Conservation (phyloP, 2,329 filamentous ascomycete species). For the Ophiostoma pallidulum region DNA sequence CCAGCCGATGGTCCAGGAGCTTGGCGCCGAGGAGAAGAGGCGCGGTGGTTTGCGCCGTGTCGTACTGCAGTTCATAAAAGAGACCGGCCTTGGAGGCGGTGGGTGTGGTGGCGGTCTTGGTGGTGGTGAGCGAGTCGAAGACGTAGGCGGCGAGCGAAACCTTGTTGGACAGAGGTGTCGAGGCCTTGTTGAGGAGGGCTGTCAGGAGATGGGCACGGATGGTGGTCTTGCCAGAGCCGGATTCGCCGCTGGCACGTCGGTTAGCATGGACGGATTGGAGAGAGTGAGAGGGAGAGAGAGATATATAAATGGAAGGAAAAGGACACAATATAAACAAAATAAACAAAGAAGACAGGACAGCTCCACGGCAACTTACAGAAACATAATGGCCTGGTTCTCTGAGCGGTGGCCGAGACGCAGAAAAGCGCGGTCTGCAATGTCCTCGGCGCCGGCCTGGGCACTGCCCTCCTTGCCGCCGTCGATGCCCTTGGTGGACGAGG, state of each 20-base stretch:
- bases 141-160: slow-evolving; percentile 88
- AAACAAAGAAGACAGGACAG: too few species aligned
- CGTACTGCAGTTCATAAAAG: slow-evolving; percentile 94
- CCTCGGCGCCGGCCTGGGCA: slow-evolving; percentile 85
- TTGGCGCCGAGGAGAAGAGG: slow-evolving; percentile 90
- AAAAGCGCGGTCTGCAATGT: slow-evolving; percentile 80
- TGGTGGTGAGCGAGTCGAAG: slow-evolving; percentile 93
- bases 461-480: slow-evolving; percentile 90
- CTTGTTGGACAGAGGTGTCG: slow-evolving; percentile 87
- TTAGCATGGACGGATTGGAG: neutral
- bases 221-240: slow-evolving; percentile 91
- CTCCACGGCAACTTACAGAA: slow-evolving; percentile 58
- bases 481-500: slow-evolving; percentile 73
- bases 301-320: neutral
- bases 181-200: slow-evolving; percentile 77
- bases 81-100: slow-evolving; percentile 93
- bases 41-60: slow-evolving; percentile 73
- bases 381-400: slow-evolving; percentile 88
- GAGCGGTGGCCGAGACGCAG: slow-evolving; percentile 75
- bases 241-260: slow-evolving; percentile 63
- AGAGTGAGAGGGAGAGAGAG: neutral
- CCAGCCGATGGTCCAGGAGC: slow-evolving; percentile 83
- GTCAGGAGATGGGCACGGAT: slow-evolving; percentile 81
- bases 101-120: slow-evolving; percentile 90
- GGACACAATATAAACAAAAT: slow-evolving; percentile 1